phyloP scores from a whole-genome alignment of 2,329 filamentous ascomycete species.

The Calonectria hawksworthii region DNA sequence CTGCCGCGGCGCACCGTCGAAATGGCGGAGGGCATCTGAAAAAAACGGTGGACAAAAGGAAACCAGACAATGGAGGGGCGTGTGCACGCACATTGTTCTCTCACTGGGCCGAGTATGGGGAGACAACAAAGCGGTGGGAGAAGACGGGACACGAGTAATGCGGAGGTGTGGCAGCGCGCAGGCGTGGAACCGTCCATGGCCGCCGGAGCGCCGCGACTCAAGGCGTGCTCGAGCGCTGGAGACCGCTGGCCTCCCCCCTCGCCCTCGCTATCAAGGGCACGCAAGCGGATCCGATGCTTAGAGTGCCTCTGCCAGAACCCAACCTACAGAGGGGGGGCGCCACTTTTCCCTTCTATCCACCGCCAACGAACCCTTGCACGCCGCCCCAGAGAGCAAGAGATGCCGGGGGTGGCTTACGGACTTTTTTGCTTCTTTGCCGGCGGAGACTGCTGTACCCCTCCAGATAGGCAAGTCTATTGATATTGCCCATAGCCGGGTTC shows the following conservation, averaged over 20 bases:
- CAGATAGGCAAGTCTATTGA: slow-evolving; percentile 18
- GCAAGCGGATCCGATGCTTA: slow-evolving; percentile 14
- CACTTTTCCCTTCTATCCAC: slow-evolving; percentile 11
- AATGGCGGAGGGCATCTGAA: not conserved
- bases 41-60: slow-evolving; percentile 18
- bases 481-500: not conserved
- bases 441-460: not conserved
- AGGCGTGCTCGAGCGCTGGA: slow-evolving; percentile 9
- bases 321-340: slow-evolving; percentile 5
- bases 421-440: slow-evolving; percentile 10
- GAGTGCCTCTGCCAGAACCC: not conserved
- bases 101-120: slow-evolving; percentile 12
- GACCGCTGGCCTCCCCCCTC: not conserved
- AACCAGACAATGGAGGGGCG: slow-evolving; percentile 5
- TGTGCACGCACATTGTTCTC: slow-evolving; percentile 6
- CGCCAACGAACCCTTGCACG: not conserved
- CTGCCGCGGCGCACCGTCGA: slow-evolving; percentile 4
- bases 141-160: slow-evolving; percentile 22
- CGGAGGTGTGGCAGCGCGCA: slow-evolving; percentile 12
- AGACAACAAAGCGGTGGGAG: slow-evolving; percentile 26
- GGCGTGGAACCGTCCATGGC: slow-evolving; percentile 12
- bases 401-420: slow-evolving; percentile 18
- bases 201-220: slow-evolving; percentile 13
- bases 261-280: not conserved
- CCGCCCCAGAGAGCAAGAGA: not conserved